phyloP scores from a whole-genome alignment of 192 early-diverging fungal genomes.

The Backusella morwellensis region DNA sequence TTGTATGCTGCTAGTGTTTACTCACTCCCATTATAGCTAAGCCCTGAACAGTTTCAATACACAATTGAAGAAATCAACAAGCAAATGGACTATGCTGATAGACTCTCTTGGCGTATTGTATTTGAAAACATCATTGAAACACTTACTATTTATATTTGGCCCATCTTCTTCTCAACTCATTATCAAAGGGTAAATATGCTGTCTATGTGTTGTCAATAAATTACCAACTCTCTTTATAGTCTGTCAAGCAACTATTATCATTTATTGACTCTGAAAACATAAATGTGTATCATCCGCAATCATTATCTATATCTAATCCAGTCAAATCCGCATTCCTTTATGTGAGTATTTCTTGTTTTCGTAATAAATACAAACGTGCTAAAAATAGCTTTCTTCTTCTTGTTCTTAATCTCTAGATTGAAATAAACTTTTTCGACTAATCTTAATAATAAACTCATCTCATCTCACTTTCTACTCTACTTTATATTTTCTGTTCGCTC shows the following conservation, averaged over 20 bases:
- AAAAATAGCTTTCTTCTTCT: background rate
- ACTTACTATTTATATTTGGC: constrained; percentile 37
- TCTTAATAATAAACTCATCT: background rate
- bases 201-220: background rate
- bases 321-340: constrained; percentile 36
- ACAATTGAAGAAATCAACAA: constrained; percentile 35
- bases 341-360: constrained; percentile 19
- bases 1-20: background rate
- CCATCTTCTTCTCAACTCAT: constrained; percentile 27
- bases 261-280: constrained; percentile 37
- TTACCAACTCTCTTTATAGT: constrained; percentile 10
- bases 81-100: constrained; percentile 29
- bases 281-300: constrained; percentile 28
- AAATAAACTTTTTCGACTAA: constrained; percentile 24
- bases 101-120: constrained; percentile 23
- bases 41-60: constrained; percentile 23
- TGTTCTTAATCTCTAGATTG: constrained; percentile 5
- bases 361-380: background rate
- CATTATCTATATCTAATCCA: constrained; percentile 28
- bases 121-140: constrained; percentile 39
- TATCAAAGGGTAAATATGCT: constrained; percentile 27
- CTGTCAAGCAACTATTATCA: constrained; percentile 19
- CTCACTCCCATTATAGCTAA: constrained; percentile 16
- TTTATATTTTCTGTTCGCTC: too few relatives aligned
- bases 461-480: background rate